These are phyloP conservation scores for Theileria parva DNA, from an alignment of 169 alveolate species.

Conservation along the genomic window DNA sequence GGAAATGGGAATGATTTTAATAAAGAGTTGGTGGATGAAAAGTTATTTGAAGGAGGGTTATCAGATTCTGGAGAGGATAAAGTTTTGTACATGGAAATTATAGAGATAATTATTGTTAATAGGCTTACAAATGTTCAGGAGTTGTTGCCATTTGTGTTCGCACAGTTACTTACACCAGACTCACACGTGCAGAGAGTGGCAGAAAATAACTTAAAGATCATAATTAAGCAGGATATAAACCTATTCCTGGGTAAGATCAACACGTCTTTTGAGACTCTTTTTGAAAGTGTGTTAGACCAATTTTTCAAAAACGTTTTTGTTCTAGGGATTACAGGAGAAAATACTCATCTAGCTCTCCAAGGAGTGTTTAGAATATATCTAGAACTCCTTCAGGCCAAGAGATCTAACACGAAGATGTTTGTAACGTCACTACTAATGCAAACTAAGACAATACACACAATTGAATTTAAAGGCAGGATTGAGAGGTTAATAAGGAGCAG, in stretches of 20 bases:
- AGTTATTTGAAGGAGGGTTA: neutral
- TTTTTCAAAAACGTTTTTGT: constrained; percentile 26
- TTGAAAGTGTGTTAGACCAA: constrained; percentile 8
- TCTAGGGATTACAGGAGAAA: constrained; percentile 16
- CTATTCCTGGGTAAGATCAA: constrained; percentile 31
- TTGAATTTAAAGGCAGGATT: neutral
- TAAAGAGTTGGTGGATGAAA: neutral
- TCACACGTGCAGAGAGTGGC: constrained; percentile 50
- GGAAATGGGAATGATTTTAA: neutral
- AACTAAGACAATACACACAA: neutral
- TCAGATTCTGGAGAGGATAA: neutral
- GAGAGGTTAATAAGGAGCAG: constrained; percentile 8
- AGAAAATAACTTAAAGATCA: constrained; percentile 42
- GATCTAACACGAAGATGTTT: constrained; percentile 11
- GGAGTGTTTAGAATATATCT: constrained; percentile 43
- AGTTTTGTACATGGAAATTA: constrained; percentile 41
- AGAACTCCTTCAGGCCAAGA: constrained; percentile 25
- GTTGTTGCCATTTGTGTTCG: constrained; percentile 31
- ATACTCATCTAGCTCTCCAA: constrained; percentile 29
- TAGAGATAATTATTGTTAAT: constrained; percentile 41
- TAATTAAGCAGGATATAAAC: constrained; percentile 35
- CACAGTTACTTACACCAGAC: constrained; percentile 38
- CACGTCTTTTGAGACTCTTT: constrained; percentile 16
- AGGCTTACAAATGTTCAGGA: constrained; percentile 52
- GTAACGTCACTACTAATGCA: constrained; percentile 11